Percentiles rank a stretch among this genome's conserved stretches.
phyloP scores from a whole-genome alignment of 129 eudicot genomes.

The Flaveria linearis region DNA sequence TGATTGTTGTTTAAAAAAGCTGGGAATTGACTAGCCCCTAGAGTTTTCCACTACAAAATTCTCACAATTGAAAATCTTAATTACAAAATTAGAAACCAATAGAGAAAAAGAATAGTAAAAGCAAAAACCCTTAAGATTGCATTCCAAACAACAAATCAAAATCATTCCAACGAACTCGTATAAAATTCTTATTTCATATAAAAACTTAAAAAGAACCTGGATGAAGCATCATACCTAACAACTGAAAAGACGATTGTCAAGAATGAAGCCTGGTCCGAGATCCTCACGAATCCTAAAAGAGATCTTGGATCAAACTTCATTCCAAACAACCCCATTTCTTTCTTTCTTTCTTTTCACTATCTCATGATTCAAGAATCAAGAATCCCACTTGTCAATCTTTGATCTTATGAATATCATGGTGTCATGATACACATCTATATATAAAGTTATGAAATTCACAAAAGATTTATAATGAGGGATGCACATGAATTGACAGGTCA shows the following conservation, averaged over 20 bases:
- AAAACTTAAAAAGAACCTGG: not conserved
- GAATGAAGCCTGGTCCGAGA: slow-evolving; percentile 96
- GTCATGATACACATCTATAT: slow-evolving; percentile 18
- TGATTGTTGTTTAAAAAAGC: too few relatives aligned
- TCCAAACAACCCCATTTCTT: slow-evolving; percentile 64
- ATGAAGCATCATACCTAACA: not conserved
- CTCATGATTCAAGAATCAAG: slow-evolving; percentile 48
- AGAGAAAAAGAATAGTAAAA: not conserved
- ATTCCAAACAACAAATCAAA: not conserved
- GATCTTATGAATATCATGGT: slow-evolving; percentile 38
- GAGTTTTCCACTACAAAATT: too few relatives aligned
- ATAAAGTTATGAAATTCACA: slow-evolving; percentile 20
- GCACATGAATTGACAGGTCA: slow-evolving; percentile 72
- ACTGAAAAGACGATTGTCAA: slow-evolving; percentile 46
- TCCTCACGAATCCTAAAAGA: slow-evolving; percentile 7
- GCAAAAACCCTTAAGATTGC: not conserved
- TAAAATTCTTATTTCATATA: not conserved
- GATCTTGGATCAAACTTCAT: slow-evolving; percentile 86
- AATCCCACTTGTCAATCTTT: slow-evolving; percentile 4
- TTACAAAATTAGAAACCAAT: not conserved
- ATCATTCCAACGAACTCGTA: not conserved
- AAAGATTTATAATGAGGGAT: slow-evolving; percentile 32
- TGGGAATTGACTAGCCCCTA: too few relatives aligned
- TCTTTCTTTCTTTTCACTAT: slow-evolving; percentile 32
- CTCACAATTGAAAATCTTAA: not conserved